Evolutionary conservation across 139 green algal species (phyloP).

Genomic region (Micractinium sp.): DNA sequence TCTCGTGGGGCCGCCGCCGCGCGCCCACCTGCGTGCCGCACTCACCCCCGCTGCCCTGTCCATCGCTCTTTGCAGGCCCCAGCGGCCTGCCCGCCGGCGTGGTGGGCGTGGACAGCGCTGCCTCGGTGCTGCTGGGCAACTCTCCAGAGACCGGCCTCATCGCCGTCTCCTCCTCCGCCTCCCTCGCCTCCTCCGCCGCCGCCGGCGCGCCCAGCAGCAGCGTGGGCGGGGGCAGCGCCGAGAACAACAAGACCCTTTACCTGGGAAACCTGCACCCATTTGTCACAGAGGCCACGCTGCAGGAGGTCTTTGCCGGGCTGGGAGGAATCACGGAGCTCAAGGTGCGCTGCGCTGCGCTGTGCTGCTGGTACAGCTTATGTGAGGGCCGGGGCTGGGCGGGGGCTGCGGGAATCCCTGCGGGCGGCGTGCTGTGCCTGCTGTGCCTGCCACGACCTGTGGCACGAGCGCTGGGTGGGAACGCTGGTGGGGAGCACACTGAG

Average conservation of each 20-base stretch:
- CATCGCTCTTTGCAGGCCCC: not conserved
- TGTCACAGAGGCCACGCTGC: conserved; percentile 63
- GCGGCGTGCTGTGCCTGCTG: no score
- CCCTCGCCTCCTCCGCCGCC: not conserved
- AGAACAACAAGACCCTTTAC: conserved; percentile 47
- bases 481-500: not conserved
- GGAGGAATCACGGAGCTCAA: conserved; percentile 48
- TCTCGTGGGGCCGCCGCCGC: no score
- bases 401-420: no score
- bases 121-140: not conserved
- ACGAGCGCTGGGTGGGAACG: no score
- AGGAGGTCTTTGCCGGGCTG: conserved; percentile 54
- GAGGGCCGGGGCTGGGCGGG: no score
- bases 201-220: not conserved
- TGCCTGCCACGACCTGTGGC: no score
- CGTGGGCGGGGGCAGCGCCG: not conserved
- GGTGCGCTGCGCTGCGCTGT: not conserved
- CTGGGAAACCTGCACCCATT: conserved; percentile 77
- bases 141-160: conserved; percentile 8
- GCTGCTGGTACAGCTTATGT: no score
- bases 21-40: not conserved
- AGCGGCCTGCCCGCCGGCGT: not conserved
- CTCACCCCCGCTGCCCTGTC: not conserved
- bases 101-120: not conserved
- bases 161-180: conserved; percentile 1